These are phyloP conservation scores for Pontederia crassipes DNA, from an alignment of 176 grass and related monocot species.

Conservation along the genomic window DNA sequence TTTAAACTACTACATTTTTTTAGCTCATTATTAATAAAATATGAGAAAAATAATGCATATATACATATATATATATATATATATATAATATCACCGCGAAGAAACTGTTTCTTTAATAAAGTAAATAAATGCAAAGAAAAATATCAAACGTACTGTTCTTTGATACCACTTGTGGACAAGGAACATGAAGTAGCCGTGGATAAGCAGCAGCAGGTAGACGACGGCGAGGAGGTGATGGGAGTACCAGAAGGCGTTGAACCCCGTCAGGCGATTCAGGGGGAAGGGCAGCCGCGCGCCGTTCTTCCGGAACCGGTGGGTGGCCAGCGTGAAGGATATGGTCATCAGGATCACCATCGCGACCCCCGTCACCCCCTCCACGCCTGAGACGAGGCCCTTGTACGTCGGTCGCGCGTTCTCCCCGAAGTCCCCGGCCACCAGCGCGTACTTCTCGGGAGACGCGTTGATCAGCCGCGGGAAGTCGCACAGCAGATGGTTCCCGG, in stretches of 20 bases:
- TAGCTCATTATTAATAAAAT: no score
- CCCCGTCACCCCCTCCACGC: constrained; percentile 69
- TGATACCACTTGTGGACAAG: constrained; percentile 72
- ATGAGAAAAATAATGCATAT: no score
- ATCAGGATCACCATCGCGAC: constrained; percentile 84
- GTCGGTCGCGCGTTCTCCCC: constrained; percentile 43
- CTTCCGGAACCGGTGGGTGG: constrained; percentile 90
- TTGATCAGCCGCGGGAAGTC: constrained; percentile 83
- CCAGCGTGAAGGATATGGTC: constrained; percentile 74
- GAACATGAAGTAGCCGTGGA: constrained; percentile 72
- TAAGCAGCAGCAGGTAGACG: constrained; percentile 70
- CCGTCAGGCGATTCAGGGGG: constrained; percentile 83
- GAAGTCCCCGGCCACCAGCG: constrained; percentile 40
- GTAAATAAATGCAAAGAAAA: no score
- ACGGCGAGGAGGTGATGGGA: constrained; percentile 85
- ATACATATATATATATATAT: no score
- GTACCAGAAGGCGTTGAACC: constrained; percentile 99
- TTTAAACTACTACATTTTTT: no score
- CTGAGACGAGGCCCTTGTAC: constrained; percentile 44
- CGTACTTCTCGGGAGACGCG: constrained; percentile 47
- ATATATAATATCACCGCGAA: no score
- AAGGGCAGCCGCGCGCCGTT: constrained; percentile 73
- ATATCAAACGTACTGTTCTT: constrained; percentile 38
- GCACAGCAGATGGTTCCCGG: constrained; percentile 88
- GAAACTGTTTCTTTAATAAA: no score